Conservation (phyloP, 106 monocot species). For the Dendrobium chrysotoxum region DNA sequence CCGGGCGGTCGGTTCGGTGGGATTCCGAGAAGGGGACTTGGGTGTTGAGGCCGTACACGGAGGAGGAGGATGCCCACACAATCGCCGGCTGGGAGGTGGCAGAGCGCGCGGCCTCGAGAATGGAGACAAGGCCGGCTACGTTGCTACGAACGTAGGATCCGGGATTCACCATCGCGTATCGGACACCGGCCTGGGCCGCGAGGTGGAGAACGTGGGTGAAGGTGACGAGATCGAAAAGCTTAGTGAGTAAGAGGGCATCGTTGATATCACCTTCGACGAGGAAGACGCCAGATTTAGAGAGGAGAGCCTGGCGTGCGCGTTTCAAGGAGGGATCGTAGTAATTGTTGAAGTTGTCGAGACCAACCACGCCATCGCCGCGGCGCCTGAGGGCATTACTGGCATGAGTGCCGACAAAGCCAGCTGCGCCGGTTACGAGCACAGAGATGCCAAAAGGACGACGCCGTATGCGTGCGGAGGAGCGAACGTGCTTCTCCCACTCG, state of each 20-base stretch:
- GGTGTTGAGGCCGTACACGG: constrained; percentile 23
- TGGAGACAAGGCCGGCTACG: constrained; percentile 17
- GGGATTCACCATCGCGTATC: constrained; percentile 25
- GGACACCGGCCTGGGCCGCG: constrained; percentile 23
- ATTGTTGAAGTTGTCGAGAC: constrained; percentile 21
- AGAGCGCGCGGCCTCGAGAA: constrained; percentile 15
- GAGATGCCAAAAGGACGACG: not conserved
- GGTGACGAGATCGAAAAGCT: constrained; percentile 20
- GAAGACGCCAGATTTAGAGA: constrained; percentile 11
- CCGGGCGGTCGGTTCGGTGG: constrained; percentile 12
- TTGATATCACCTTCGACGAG: constrained; percentile 23
- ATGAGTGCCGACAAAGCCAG: constrained; percentile 23
- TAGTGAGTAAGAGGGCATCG: constrained; percentile 7
- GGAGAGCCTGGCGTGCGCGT: constrained; percentile 20
- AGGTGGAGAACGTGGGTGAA: constrained; percentile 22
- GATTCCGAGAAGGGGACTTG: constrained; percentile 20
- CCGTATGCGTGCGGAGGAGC: constrained; percentile 17
- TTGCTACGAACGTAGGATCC: constrained; percentile 17
- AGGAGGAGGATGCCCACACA: constrained; percentile 20
- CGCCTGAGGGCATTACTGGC: constrained; percentile 15
- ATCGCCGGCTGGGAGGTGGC: constrained; percentile 18
- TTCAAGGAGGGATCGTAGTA: constrained; percentile 26
- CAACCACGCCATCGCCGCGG: constrained; percentile 24
- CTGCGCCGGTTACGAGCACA: constrained; percentile 26
- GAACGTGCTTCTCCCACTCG: constrained; percentile 22